Percentiles rank a stretch among this genome's conserved stretches.
Conservation (phyloP, 2,329 filamentous ascomycete species). For the Escovopsis sp. region DNA sequence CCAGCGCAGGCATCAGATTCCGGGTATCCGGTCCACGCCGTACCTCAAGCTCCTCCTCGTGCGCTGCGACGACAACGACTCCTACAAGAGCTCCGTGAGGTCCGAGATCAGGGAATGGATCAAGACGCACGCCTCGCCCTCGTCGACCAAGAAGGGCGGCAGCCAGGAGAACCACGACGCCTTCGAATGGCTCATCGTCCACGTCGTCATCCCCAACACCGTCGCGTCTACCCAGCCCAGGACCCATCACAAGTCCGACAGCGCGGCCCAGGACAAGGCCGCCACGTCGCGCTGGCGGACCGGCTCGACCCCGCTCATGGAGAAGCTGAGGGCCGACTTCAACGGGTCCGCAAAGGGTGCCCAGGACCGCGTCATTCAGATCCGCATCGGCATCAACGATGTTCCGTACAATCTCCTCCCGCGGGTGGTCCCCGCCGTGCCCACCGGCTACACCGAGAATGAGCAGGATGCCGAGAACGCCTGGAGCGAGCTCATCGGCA, state of each 20-base stretch:
- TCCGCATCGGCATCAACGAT: constrained; percentile 61
- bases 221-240: constrained; percentile 65
- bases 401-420: constrained; percentile 51
- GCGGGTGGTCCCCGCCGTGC: constrained; percentile 46
- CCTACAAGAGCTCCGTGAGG: constrained; percentile 69
- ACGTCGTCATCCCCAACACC: constrained; percentile 82
- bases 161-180: constrained; percentile 89
- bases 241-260: constrained; percentile 40
- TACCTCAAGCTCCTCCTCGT: constrained; percentile 86
- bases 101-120: constrained; percentile 83
- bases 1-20: constrained; percentile 76
- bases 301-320: constrained; percentile 67
- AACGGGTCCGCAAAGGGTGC: constrained; percentile 57
- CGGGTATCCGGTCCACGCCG: constrained; percentile 78
- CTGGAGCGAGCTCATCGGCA: constrained; percentile 71
- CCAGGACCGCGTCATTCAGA: constrained; percentile 68
- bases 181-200: constrained; percentile 87
- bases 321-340: constrained; percentile 84
- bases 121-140: constrained; percentile 53
- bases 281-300: constrained; percentile 61
- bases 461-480: constrained; percentile 66
- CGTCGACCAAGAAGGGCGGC: constrained; percentile 37
- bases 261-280: constrained; percentile 48
- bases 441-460: constrained; percentile 51
- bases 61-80: constrained; percentile 89